Percentiles rank a stretch among this genome's conserved stretches.
Evolutionary conservation across 148 eudicot genomes (phyloP).

Genomic region (Vaccinium vitisidaea): DNA sequence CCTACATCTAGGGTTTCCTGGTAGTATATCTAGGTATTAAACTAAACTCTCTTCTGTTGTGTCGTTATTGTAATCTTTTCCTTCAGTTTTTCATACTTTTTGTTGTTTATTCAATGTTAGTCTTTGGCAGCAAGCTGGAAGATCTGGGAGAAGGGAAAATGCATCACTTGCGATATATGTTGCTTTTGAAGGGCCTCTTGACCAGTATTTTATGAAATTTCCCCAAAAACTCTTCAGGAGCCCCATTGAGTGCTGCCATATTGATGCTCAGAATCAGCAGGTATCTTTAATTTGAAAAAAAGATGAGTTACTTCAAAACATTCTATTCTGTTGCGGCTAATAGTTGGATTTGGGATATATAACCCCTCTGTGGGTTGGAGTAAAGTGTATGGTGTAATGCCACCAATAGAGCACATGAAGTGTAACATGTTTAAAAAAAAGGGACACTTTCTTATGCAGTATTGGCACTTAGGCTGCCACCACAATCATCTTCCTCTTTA

Average conservation of each 20-base stretch:
- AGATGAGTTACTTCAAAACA: background rate
- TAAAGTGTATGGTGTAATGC: background rate
- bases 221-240: conserved; percentile 80
- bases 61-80: background rate
- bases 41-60: conserved; percentile 12
- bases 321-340: background rate
- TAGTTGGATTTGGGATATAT: background rate
- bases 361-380: background rate
- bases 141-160: conserved; percentile 92
- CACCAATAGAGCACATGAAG: background rate
- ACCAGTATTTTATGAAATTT: conserved; percentile 91
- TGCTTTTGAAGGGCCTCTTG: conserved; percentile 97
- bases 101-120: conserved; percentile 32
- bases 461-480: background rate
- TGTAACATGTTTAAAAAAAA: background rate
- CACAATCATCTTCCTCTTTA: background rate
- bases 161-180: conserved; percentile 90
- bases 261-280: conserved; percentile 84
- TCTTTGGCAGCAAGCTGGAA: conserved; percentile 98
- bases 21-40: conserved; percentile 86
- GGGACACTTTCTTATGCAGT: background rate
- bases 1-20: conserved; percentile 96
- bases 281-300: conserved; percentile 27
- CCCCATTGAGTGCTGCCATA: conserved; percentile 89
- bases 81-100: conserved; percentile 13